These are phyloP conservation scores for Spergularia azorica DNA, from an alignment of 179 eudicot species.

Conservation along the genomic window DNA sequence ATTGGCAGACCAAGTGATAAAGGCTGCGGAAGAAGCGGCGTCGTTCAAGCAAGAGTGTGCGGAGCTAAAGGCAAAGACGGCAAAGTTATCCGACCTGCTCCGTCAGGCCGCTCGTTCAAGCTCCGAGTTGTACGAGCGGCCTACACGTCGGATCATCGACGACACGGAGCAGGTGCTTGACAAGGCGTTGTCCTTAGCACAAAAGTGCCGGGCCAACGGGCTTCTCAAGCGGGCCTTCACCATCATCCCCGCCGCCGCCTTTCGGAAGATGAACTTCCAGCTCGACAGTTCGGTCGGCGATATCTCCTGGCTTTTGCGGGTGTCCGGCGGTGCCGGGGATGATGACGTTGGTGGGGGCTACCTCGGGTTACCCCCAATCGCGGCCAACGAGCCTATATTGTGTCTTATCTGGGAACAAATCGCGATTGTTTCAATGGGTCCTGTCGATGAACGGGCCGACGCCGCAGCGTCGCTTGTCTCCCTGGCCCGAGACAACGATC, in stretches of 20 bases:
- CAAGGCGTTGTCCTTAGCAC: constrained; percentile 53
- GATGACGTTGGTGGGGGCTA: constrained; percentile 49
- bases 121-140: constrained; percentile 86
- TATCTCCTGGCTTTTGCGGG: constrained; percentile 85
- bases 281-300: constrained; percentile 82
- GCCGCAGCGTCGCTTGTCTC: constrained; percentile 83
- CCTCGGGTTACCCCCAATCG: constrained; percentile 87
- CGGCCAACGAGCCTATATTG: constrained; percentile 88
- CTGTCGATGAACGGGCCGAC: constrained; percentile 62
- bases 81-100: constrained; percentile 69
- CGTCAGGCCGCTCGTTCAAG: constrained; percentile 88
- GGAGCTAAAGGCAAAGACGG: constrained; percentile 70
- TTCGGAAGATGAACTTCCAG: constrained; percentile 56
- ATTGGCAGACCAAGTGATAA: constrained; percentile 70
- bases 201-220: constrained; percentile 77
- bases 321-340: constrained; percentile 60
- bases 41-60: constrained; percentile 63
- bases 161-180: constrained; percentile 80
- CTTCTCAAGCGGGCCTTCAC: constrained; percentile 73
- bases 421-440: constrained; percentile 60
- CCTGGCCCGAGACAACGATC: constrained; percentile 71
- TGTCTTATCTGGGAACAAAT: constrained; percentile 93
- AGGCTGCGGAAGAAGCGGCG: constrained; percentile 64
- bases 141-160: constrained; percentile 79
- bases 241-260: constrained; percentile 75